Evolutionary conservation across 2,329 filamentous ascomycete genomes (phyloP).

Genomic region (Parastagonospora nodorum): DNA sequence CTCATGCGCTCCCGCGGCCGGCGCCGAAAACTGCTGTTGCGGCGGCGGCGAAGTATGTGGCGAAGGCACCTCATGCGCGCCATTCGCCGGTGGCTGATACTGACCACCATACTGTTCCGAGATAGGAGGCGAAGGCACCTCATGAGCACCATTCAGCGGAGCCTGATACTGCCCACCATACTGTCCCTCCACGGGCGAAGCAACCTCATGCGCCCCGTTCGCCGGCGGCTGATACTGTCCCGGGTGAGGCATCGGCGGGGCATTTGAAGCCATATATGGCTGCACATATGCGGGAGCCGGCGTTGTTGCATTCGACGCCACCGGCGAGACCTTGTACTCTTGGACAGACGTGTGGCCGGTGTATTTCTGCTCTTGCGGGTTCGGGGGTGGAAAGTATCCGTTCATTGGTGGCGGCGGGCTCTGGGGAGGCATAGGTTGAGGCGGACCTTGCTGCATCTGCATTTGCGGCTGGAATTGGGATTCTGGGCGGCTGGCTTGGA

Average conservation of each 20-base stretch:
- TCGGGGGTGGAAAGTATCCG: conserved; percentile 15
- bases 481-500: conserved; percentile 19
- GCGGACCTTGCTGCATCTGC: conserved; percentile 11
- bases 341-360: conserved; percentile 21
- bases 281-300: conserved; percentile 31
- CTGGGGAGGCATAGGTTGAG: conserved; percentile 4
- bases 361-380: conserved; percentile 18
- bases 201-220: conserved; percentile 1
- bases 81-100: not conserved
- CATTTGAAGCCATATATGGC: conserved; percentile 8
- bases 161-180: conserved; percentile 4
- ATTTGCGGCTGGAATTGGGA: conserved; percentile 14
- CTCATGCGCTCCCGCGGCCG: conserved; percentile 18
- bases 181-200: not conserved
- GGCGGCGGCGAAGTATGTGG: conserved; percentile 1
- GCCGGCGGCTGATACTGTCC: conserved; percentile 1
- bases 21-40: conserved; percentile 13
- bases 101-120: conserved; percentile 5
- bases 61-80: not conserved
- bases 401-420: conserved; percentile 5
- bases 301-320: conserved; percentile 25
- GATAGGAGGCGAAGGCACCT: not conserved
- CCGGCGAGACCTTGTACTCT: conserved; percentile 18
- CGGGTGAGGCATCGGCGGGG: conserved; percentile 2
- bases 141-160: not conserved